Conservation (phyloP, 1,284 basidiomycete genomes). For the Ceratobasidium sp. region DNA sequence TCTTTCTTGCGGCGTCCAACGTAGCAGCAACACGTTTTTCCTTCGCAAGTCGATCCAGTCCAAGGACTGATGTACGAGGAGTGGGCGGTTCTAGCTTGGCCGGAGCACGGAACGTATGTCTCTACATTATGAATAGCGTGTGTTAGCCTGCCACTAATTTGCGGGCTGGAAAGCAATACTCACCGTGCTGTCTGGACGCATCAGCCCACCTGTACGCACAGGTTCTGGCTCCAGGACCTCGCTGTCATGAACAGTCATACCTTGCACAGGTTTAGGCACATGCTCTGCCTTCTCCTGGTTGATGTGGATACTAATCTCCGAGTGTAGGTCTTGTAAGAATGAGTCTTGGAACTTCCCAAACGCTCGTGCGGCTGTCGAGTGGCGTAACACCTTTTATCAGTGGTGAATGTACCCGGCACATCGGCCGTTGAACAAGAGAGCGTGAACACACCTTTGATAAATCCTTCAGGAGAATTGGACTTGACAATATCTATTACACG, state of each 20-base stretch:
- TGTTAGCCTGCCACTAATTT: slow-evolving; percentile 2
- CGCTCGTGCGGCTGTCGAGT: slow-evolving; percentile 67
- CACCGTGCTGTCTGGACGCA: slow-evolving; percentile 67
- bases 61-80: slow-evolving; percentile 76
- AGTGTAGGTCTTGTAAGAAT: slow-evolving; percentile 64
- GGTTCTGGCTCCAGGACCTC: slow-evolving; percentile 84
- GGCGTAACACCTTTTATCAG: slow-evolving; percentile 44
- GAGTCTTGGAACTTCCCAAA: slow-evolving; percentile 85
- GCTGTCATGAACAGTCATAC: slow-evolving; percentile 78
- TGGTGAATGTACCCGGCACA: slow-evolving; percentile 33
- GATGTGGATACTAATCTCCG: slow-evolving; percentile 65
- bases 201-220: slow-evolving; percentile 74
- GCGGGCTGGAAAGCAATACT: slow-evolving; percentile 47
- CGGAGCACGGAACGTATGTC: slow-evolving; percentile 78
- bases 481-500: slow-evolving; percentile 82
- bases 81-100: slow-evolving; percentile 73
- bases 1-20: slow-evolving; percentile 66
- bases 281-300: slow-evolving; percentile 65
- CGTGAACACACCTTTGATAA: slow-evolving; percentile 60
- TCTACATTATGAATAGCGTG: slow-evolving; percentile 54
- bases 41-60: slow-evolving; percentile 83
- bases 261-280: slow-evolving; percentile 59
- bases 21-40: slow-evolving; percentile 75
- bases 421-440: not conserved
- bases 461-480: slow-evolving; percentile 67